phyloP scores from a whole-genome alignment of 805 yeast species.

The Geotrichum ghanense region DNA sequence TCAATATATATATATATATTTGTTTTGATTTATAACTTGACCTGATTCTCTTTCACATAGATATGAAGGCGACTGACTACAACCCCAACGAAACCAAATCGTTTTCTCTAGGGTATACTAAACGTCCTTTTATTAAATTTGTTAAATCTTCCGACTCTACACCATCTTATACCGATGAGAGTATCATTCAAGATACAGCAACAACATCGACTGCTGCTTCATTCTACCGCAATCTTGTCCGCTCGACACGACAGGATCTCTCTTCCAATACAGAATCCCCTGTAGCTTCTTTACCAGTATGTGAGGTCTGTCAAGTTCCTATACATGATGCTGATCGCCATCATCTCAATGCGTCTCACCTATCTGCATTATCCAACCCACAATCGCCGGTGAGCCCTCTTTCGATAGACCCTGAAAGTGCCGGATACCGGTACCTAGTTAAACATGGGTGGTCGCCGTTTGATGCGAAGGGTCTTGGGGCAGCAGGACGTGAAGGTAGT shows the following conservation, averaged over 20 bases:
- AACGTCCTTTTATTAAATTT: not conserved
- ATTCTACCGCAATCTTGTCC: not conserved
- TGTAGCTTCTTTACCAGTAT: not conserved
- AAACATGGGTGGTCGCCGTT: conserved; percentile 11
- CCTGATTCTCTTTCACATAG: no score
- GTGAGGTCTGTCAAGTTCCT: not conserved
- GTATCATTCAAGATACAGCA: not conserved
- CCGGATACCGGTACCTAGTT: not conserved
- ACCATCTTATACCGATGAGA: not conserved
- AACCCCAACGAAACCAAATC: not conserved
- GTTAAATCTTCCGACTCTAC: not conserved
- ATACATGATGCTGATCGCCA: not conserved
- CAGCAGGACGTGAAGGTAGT: conserved; percentile 9
- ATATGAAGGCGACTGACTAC: not conserved
- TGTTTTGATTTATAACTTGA: no score
- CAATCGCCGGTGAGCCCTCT: not conserved
- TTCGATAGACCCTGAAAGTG: not conserved
- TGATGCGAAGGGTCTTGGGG: conserved; percentile 9
- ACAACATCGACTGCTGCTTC: not conserved
- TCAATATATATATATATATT: no score
- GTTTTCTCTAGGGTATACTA: not conserved
- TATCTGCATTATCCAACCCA: not conserved
- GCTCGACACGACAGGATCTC: not conserved
- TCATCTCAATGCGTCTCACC: not conserved
- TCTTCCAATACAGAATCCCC: not conserved